Evolutionary conservation across 2,329 filamentous ascomycete genomes (phyloP).

Genomic region (Fusarium sp.): DNA sequence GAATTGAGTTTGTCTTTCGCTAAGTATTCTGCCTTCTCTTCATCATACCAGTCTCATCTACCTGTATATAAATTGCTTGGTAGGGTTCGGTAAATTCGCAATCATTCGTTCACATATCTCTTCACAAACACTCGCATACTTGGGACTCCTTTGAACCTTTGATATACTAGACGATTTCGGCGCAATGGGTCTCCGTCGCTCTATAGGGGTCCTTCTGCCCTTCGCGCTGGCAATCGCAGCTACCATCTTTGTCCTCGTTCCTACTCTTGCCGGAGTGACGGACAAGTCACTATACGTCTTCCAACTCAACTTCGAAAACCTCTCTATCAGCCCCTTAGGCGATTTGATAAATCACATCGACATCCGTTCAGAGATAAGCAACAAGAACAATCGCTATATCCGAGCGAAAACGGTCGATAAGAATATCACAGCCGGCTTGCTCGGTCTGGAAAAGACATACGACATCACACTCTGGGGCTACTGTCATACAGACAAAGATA

Average conservation of each 20-base stretch:
- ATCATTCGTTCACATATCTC: background rate
- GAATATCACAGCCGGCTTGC: background rate
- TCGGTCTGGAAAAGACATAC: background rate
- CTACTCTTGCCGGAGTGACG: background rate
- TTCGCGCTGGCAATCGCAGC: background rate
- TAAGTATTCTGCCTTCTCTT: background rate
- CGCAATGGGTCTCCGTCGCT: background rate
- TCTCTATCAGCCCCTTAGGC: background rate
- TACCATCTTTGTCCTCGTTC: background rate
- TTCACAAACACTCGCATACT: background rate
- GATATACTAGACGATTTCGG: background rate
- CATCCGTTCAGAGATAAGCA: background rate
- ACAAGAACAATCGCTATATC: background rate
- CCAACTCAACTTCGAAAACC: background rate
- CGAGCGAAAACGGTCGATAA: background rate
- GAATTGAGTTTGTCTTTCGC: background rate
- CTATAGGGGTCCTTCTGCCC: background rate
- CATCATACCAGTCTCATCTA: too few relatives aligned
- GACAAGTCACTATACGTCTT: slow-evolving; percentile 1
- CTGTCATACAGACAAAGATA: background rate
- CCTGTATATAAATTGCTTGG: background rate
- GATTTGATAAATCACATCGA: background rate
- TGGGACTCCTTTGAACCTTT: background rate
- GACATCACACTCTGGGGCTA: slow-evolving; percentile 1
- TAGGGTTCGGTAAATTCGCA: background rate